phyloP scores from a whole-genome alignment of 805 yeast species.

The Ogataea pignaliae region DNA sequence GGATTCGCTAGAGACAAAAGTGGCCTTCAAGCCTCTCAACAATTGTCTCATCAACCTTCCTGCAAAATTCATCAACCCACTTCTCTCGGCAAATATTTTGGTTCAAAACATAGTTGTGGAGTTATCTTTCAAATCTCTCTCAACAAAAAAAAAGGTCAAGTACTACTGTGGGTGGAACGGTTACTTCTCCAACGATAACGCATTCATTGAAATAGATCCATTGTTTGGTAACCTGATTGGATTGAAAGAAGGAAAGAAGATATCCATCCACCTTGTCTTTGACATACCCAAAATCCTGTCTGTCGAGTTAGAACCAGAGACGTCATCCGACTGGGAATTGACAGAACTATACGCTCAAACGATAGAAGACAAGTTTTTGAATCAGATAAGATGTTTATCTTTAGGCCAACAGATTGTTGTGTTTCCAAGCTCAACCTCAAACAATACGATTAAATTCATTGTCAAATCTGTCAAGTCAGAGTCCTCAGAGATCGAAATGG shows the following conservation, averaged over 20 bases:
- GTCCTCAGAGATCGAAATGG: slow-evolving; percentile 24
- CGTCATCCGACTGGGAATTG: slow-evolving; percentile 84
- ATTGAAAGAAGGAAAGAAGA: slow-evolving; percentile 37
- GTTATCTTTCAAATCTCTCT: slow-evolving; percentile 13
- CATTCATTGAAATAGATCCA: slow-evolving; percentile 59
- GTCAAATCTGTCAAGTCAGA: slow-evolving; percentile 41
- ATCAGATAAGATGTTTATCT: slow-evolving; percentile 76
- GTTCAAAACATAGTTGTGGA: slow-evolving; percentile 38
- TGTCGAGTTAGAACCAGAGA: slow-evolving; percentile 72
- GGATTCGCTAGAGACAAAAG: slow-evolving; percentile 21
- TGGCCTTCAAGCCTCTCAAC: slow-evolving; percentile 19
- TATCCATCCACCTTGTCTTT: slow-evolving; percentile 43
- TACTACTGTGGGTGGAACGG: slow-evolving; percentile 30
- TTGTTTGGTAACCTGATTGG: slow-evolving; percentile 51
- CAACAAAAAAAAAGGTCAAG: slow-evolving; percentile 11
- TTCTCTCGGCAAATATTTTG: slow-evolving; percentile 34
- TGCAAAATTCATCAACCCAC: slow-evolving; percentile 30
- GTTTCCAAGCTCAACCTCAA: slow-evolving; percentile 61
- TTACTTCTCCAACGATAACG: slow-evolving; percentile 16
- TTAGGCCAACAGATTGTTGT: slow-evolving; percentile 57
- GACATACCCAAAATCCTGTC: slow-evolving; percentile 50
- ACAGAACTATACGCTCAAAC: slow-evolving; percentile 77
- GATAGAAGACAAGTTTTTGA: slow-evolving; percentile 68
- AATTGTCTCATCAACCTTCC: slow-evolving; percentile 37
- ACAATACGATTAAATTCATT: slow-evolving; percentile 52